Evolutionary conservation across 805 yeast species (phyloP).

Genomic region (Ogataea kodamae): DNA sequence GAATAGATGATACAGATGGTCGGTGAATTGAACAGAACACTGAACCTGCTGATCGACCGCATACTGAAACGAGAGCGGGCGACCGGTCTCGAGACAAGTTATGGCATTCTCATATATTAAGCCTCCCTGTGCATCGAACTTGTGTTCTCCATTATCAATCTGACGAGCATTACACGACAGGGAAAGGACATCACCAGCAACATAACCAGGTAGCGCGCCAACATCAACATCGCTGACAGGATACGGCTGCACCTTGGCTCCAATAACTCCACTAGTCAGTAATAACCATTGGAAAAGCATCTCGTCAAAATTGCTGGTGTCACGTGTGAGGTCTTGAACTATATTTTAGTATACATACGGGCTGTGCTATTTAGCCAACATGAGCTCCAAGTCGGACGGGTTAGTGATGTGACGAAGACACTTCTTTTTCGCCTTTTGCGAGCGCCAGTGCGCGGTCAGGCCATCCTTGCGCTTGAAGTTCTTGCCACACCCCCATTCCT

Average conservation of each 20-base stretch:
- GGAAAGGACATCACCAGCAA: constrained; percentile 40
- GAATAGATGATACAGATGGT: constrained; percentile 66
- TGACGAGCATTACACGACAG: constrained; percentile 63
- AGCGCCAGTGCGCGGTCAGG: constrained; percentile 36
- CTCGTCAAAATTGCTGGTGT: not conserved
- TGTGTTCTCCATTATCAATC: constrained; percentile 75
- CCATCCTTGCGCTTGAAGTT: constrained; percentile 36
- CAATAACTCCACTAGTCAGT: constrained; percentile 3
- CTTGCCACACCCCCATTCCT: constrained; percentile 36
- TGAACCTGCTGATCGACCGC: constrained; percentile 48
- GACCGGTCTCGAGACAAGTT: constrained; percentile 59
- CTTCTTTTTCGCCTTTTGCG: constrained; percentile 33
- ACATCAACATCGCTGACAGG: constrained; percentile 25
- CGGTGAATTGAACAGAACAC: constrained; percentile 61
- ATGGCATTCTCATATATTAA: constrained; percentile 60
- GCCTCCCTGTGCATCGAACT: constrained; percentile 57
- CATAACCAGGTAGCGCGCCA: constrained; percentile 18
- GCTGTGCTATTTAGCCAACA: constrained; percentile 5
- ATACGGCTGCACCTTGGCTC: constrained; percentile 24
- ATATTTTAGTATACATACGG: no score
- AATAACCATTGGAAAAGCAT: constrained; percentile 4
- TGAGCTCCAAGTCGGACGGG: constrained; percentile 11
- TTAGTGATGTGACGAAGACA: constrained; percentile 25
- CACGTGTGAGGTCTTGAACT: no score
- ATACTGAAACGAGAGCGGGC: constrained; percentile 54